A percentile compares a stretch with the other conserved stretches of the same genome.
These are phyloP conservation scores for Aspergillus sojae DNA, from an alignment of 2,329 filamentous ascomycete species.

Conservation along the genomic window DNA sequence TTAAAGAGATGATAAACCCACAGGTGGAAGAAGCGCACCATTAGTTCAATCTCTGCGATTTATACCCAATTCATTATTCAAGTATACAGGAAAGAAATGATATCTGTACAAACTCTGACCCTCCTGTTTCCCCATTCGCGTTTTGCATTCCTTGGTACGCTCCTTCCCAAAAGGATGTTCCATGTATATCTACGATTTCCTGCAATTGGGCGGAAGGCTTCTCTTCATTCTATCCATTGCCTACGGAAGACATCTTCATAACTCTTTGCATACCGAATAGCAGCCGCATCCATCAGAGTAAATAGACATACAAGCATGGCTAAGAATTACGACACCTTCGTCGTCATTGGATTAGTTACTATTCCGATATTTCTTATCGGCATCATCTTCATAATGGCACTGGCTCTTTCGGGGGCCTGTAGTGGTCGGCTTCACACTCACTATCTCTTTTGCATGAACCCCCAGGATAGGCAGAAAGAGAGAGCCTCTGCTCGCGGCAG, in stretches of 20 bases:
- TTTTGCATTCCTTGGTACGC: background rate
- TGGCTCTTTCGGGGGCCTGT: conserved; percentile 44
- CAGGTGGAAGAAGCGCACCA: conserved; percentile 28
- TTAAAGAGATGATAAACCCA: conserved; percentile 42
- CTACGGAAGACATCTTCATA: background rate
- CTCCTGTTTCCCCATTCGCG: background rate
- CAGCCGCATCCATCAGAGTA: background rate
- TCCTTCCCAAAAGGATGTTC: background rate
- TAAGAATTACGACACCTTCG: conserved; percentile 36
- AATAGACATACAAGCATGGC: conserved; percentile 34
- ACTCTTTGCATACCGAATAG: conserved; percentile 5
- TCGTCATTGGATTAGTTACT: conserved; percentile 49
- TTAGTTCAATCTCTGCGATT: conserved; percentile 10
- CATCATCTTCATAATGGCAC: conserved; percentile 38
- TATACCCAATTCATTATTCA: conserved; percentile 13
- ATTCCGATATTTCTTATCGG: conserved; percentile 52
- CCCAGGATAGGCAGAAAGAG: background rate
- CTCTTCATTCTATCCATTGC: background rate
- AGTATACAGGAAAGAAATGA: background rate
- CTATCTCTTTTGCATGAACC: conserved; percentile 28
- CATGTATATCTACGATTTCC: background rate
- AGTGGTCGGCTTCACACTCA: conserved; percentile 6
- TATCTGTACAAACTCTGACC: background rate
- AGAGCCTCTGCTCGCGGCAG: background rate
- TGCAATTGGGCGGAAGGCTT: background rate